Conservation (phyloP, 805 yeast genomes). For the Candida hungchunana region DNA sequence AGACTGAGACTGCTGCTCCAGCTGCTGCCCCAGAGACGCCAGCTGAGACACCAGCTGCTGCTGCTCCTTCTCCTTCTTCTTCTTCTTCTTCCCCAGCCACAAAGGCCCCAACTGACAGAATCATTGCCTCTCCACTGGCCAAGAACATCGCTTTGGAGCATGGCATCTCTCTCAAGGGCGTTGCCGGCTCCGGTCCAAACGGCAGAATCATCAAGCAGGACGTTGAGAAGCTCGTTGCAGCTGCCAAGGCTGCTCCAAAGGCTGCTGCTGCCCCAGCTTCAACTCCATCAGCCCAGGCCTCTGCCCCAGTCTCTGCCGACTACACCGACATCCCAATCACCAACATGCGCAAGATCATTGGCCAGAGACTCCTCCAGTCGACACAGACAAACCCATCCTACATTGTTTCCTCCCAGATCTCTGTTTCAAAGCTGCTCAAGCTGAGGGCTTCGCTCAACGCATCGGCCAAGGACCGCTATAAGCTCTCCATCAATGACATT, state of each 20-base stretch:
- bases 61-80: constrained; percentile 27
- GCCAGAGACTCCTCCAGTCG: constrained; percentile 80
- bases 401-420: constrained; percentile 81
- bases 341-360: constrained; percentile 91
- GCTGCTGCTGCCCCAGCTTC: constrained; percentile 37
- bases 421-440: constrained; percentile 87
- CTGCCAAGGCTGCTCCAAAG: constrained; percentile 34
- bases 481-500: constrained; percentile 89
- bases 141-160: constrained; percentile 88
- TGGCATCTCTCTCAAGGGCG: constrained; percentile 80
- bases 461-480: constrained; percentile 79
- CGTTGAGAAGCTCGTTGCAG: constrained; percentile 65
- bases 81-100: constrained; percentile 32
- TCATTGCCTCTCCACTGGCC: constrained; percentile 93
- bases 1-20: constrained; percentile 24
- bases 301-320: constrained; percentile 46
- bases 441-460: constrained; percentile 88
- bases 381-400: constrained; percentile 87
- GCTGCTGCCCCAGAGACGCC: constrained; percentile 23
- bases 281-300: constrained; percentile 41
- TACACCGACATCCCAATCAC: constrained; percentile 84
- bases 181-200: constrained; percentile 90
- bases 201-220: constrained; percentile 93
- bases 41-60: constrained; percentile 20
- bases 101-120: constrained; percentile 50